Evolutionary conservation across 108 stramenopile genomes (phyloP), one percentile per base, ranked within the genome.

Genomic region (Cyclotella sp.): DNA sequence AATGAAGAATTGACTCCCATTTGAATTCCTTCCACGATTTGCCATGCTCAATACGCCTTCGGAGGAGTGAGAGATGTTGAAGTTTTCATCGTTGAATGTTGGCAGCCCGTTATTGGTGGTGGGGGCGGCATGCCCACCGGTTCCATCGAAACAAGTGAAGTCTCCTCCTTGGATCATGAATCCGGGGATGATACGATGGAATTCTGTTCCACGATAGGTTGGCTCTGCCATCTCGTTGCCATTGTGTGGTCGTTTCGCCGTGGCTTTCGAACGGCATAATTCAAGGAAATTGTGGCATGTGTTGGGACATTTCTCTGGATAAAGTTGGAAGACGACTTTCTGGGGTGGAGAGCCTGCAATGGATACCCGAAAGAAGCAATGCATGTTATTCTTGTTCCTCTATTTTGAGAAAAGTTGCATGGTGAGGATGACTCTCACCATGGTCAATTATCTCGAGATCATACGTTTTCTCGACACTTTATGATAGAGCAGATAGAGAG

Each of bases 91-190:
- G 12, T 45, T 27, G 63, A 89, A 92, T 24, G 72, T 80, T 53
- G 67, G 51, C 46, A 60, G 52, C 10, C 65, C 68, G 18, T 89
- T 90, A 70, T 95, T 91, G 21, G 93, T 91, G 60, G 82, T 83
- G 43, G 75, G 58, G 7, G 89, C 86, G 68, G 92, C 91, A 71
- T 89, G 88, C 28, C 94, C 83, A 7, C 98, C 98, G 60, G 95
- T 92, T 7, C 88, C 88, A 29, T 87, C 74, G 49, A 91, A 89
- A 9, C 90, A 93, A 0, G 93, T 94, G 83, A 96, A 95, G 81
- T 97, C 97, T 27, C 95, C 84, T 6, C 88, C 90, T 72, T 98
- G 97, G 58, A 97, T 84, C 97, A 99, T 89, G 65, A 94, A 94
- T 49, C 85, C 71, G 13, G 93, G 92, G 34, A 95, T 83, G 47